Base-by-base conservation (phyloP, 2,329 filamentous ascomycete genomes). In the Microsporum ferrugineum region DNA sequence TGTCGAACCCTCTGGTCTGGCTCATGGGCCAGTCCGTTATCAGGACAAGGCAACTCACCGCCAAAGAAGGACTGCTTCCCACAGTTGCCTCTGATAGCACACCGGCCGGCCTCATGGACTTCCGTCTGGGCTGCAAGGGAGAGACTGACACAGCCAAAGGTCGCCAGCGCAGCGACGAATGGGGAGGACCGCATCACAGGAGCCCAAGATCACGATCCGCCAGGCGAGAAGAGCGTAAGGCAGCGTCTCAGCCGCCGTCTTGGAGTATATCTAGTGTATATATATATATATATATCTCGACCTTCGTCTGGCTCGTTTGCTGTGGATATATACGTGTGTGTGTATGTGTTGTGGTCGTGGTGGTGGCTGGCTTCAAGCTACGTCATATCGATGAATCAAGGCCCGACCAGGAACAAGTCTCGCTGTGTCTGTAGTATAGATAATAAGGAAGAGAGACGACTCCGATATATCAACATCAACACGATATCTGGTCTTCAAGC, bases 61-160 rank as follows among this genome's bases (percentile, higher is more conserved):
- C 91, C 89, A 69, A 97, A 97, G 72, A 94, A 88, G 65, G 87
- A 87, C 75, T 92, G 87, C 74, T 91, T 91, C 56, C 94, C 94
- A 72, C 94, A 99, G 65, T 95, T 88, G 5, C 91, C 91, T 57
- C 92, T 84, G 64, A 97, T 89, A 0, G 92, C 90, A 74, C 92
- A 97, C 65, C 92, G 83, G 45, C 92, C 92, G 57, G 86, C 79
- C 75, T 96, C 91, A 68, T 96, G 92, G 65, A 85, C 88, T 59
- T 69, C 67, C 3, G 75, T 76, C 51, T 63, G 58, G 2, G 59
- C 60, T 38, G 62, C 39, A 14, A 8, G 49, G 14, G 49, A 34
- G 34, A 60, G 57, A 17, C 43, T 58, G 39, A 27, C 38, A 17
- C 62, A 57, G 36, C 55, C 51, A 31, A 58, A 36, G 56, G 34